A percentile compares a stretch with the other conserved stretches of the same genome.
Conservation (phyloP, 2,329 filamentous ascomycete genomes). For the Reticulascus tulasneorum region DNA sequence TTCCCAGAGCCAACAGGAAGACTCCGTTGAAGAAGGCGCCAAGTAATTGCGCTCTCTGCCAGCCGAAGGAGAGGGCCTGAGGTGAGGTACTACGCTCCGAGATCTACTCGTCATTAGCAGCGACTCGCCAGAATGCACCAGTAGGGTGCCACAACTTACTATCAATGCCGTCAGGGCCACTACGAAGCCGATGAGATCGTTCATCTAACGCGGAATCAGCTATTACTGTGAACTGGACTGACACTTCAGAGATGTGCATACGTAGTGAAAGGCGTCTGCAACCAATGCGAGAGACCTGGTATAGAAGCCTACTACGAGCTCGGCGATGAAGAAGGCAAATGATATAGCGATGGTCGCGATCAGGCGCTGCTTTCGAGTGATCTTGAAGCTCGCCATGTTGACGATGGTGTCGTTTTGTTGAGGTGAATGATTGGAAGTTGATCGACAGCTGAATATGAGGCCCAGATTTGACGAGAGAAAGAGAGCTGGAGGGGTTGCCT, state of each 20-base stretch:
- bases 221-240: background rate
- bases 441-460: no score
- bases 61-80: slow-evolving; percentile 65
- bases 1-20: slow-evolving; percentile 66
- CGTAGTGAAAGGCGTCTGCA: slow-evolving; percentile 77
- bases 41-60: slow-evolving; percentile 68
- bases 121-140: slow-evolving; percentile 7
- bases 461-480: no score
- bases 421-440: no score
- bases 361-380: slow-evolving; percentile 41
- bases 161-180: slow-evolving; percentile 62
- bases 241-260: slow-evolving; percentile 24
- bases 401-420: background rate
- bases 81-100: slow-evolving; percentile 54
- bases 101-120: slow-evolving; percentile 35
- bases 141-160: slow-evolving; percentile 33
- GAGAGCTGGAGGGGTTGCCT: no score
- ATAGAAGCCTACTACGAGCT: slow-evolving; percentile 61
- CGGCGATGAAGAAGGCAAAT: slow-evolving; percentile 46
- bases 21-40: slow-evolving; percentile 80
- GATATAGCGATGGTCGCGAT: slow-evolving; percentile 45
- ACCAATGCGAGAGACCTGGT: slow-evolving; percentile 69
- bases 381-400: slow-evolving; percentile 16
- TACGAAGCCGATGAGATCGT: slow-evolving; percentile 66
- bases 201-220: slow-evolving; percentile 44